Evolutionary conservation across 2,329 filamentous ascomycete species (phyloP), one percentile per base, ranked within the genome.

Genomic region (Epicoccum sorghinum): DNA sequence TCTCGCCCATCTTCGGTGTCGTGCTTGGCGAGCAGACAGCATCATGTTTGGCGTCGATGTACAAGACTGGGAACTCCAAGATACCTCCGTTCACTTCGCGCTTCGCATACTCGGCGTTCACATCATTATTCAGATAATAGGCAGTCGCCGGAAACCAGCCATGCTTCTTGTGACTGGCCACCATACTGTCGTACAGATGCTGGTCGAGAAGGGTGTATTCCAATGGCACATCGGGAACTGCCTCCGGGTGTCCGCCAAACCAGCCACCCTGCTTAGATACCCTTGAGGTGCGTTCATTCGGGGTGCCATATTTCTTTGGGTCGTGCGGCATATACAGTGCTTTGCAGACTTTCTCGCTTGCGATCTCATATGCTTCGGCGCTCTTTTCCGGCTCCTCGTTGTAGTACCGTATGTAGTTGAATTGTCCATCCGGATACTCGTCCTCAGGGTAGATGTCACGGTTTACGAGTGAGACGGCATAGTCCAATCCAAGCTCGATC

Each of bases 361-460:
- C 49, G 1, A 52, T 50, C 1, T 68, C 68, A 25, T 71, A 70
- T 7, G 55, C 41, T 18, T 59, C 55, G n/a, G 54, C 44, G 32
- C 49, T 58, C 13, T 57, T 24, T 6, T 61, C 64, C 0, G 64
- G 45, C 7, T 65, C n/a, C 4, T 59, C 39, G 35, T 71, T 64
- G 51, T 76, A 74, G 57, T 66, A 73, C 12, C 51, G 54, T 56
- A 69, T 64, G 58, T 77, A 77, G 4, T 68, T 62, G 63, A 67
- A 76, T 48, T 74, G 74, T 4, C 72, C 74, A 35, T 64, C 69
- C 1, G 74, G 71, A 40, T 73, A 80, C 56, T 80, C 46, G 27
- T 77, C 74, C 13, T 65, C 70, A 0, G 80, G 80, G 57, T 82
- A 82, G 8, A 80, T 45, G 0, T 78, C 73, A 8, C 79, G 75